Base-by-base conservation (phyloP, 2,329 filamentous ascomycete species). In the Alternaria alternata region DNA sequence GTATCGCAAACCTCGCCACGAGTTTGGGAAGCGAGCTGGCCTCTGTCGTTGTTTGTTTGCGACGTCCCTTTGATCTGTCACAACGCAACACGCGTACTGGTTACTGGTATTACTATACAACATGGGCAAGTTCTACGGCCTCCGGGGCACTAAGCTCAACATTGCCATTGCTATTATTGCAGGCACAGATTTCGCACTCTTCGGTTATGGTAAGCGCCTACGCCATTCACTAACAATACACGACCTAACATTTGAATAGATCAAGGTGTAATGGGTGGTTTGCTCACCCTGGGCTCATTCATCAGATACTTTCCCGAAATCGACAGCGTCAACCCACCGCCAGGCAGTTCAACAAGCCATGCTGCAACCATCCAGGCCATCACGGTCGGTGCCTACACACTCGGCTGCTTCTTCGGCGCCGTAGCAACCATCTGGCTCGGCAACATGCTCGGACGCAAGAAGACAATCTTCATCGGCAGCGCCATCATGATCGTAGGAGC, bases 91-190 rank as follows among this genome's bases (percentile, higher is more conserved):
- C 52, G 41, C 24, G 7, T 43, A 32, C n/a, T 38, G 32, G 36
- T 36, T 36, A 49, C 24, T 28, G 24, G 8, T 36, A 26, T 52
- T 11, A 44, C 42, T 38, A 18, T 26, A 20, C 55, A 63, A 52
- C 24, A 68, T 70, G 69, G 71, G 72, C 59, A 80, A 78, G 59
- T 91, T 85, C 71, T 87, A 90, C 68, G 90, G 90, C 76, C 84
- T 92, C 62, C 84, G 84, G 56, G 90, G 90, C 80, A 81, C 84
- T 34, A 78, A 79, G 76, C 86, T 92, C 65, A 91, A 79, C 48
- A 90, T 81, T 84, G 89, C 89, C 54, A 87, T 93, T 67, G 87
- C 88, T 63, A 79, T 88, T n/a, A 85, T 92, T 70, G 90, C 90
- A 59, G 90, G 90, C 70, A 86, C 89, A 51, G 89, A 92, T 77